Evolutionary conservation across 805 yeast species (phyloP), one percentile per base, ranked within the genome.

Genomic region (Helenozyma baotianmanensis): DNA sequence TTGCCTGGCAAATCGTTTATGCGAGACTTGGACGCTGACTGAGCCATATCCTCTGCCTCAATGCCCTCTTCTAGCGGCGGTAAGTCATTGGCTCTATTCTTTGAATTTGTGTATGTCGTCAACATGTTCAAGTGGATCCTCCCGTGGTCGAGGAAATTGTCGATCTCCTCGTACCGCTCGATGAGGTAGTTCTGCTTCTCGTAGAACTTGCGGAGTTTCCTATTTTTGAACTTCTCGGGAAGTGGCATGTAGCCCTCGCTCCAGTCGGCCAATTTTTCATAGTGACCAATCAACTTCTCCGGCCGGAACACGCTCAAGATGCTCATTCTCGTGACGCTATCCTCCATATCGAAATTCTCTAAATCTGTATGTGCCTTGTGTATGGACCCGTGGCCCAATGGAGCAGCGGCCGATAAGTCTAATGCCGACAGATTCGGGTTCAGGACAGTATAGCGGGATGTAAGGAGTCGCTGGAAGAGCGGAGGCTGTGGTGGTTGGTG

Each of bases 131-230:
- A 68, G 43, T 79, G 83, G 36, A 83, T 69, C 29, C 56, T 53
- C 1, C 88, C 88, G 4, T 85, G 74, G 48, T 82, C 92, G 28
- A 83, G 62, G 32, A 82, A 60, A 31, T 64, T 61, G 51, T 83
- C 94, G 16, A 83, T 75, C 37, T 74, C 81, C 23, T 54, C 53
- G 47, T 73, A 80, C 33, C 74, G 62, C 15, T 68, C 72, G 32
- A 82, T 74, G 32, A 78, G 51, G 25, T 65, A 74, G 51, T 83
- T 83, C 55, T 82, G 90, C 2, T 58, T 51, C 25, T 56, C 54
- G 55, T 84, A 83, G 53, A 60, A 82, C 13, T 52, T 35, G 17
- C 64, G 56, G 4, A 74, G 32, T 9, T 43, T 35, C 25, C 42
- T 51, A 14, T 48, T 56, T 28, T 52, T 52, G 12, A 56, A 40